Evolutionary conservation across 2,329 filamentous ascomycete genomes (phyloP), one percentile per base, ranked within the genome.

Genomic region (Truncatella angustata): DNA sequence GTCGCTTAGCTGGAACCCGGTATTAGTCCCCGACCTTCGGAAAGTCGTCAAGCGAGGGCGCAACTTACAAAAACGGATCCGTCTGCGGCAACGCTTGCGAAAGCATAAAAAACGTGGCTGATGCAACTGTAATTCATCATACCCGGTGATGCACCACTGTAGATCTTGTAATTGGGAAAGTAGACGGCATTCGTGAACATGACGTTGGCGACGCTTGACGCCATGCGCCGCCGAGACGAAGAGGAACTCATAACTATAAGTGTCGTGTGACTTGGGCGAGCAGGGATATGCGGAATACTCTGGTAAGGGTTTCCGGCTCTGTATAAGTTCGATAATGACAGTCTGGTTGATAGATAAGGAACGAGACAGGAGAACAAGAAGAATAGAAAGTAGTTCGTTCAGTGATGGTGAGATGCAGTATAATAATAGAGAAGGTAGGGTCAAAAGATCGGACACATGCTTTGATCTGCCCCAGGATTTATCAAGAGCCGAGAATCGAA

Each of bases 91-190:
- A 93, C 81, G 70, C 81, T 88, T 53, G 88, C 88, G 79, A 90
- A 92, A 11, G 89, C 88, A 66, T 93, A 93, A 70, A 91, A 92
- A 23, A 92, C 84, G 64, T 91, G 87, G 59, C 87, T 91, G 62
- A 93, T 85, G 62, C 87, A 89, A 58, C 82, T 82, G 67, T 90
- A 84, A 66, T 89, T 88, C 63, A 93, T 73, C 51, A 84, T 84
- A 1, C 83, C 88, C 0, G 90, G 90, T 14, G 87, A 87, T 61
- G 90, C 83, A 57, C 86, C 81, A 52, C 80, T 78, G 70, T 91
- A 91, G 59, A 91, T 82, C 53, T 85, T 78, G 73, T 83, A 85
- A 70, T 90, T 93, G n/a, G 88, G 88, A 68, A 90, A 94, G 72
- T 93, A 94, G 16, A 91, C 87, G 20, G 86, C 89, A 68, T 94